Evolutionary conservation across 2,329 filamentous ascomycete species (phyloP).

Genomic region (Neofusicoccum umdonicola): DNA sequence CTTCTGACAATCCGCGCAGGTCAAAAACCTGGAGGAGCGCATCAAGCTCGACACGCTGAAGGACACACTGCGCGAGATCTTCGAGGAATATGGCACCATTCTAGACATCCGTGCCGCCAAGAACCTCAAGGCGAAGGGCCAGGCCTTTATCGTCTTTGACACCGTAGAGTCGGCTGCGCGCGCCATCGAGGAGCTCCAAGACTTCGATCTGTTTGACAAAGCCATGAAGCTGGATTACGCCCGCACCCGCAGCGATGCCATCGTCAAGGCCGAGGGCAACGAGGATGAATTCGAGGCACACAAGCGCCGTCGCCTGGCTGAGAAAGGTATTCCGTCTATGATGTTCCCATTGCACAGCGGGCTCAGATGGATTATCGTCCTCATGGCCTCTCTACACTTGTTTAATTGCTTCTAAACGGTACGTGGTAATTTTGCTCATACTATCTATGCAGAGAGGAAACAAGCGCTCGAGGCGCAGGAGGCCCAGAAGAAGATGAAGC

Average conservation of each 20-base stretch:
- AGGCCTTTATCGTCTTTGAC: conserved; percentile 93
- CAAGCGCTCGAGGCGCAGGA: conserved; percentile 79
- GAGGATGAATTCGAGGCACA: conserved; percentile 83
- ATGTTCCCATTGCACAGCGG: conserved; percentile 14
- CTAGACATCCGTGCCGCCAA: conserved; percentile 84
- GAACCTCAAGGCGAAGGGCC: conserved; percentile 88
- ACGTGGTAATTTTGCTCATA: not conserved
- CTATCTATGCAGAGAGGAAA: conserved; percentile 59
- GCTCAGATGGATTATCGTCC: conserved; percentile 12
- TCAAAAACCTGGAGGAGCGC: conserved; percentile 87
- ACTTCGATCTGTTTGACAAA: conserved; percentile 90
- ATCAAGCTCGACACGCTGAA: conserved; percentile 78
- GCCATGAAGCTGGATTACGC: conserved; percentile 83
- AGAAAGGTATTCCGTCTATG: conserved; percentile 68
- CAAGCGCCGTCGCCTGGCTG: conserved; percentile 77
- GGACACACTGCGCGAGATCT: conserved; percentile 71
- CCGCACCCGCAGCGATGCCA: conserved; percentile 81
- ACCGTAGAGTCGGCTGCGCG: conserved; percentile 71
- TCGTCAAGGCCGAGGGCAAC: conserved; percentile 69
- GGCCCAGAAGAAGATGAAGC: conserved; percentile 73
- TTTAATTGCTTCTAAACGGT: not conserved
- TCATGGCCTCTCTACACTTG: not conserved
- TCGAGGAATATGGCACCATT: conserved; percentile 83
- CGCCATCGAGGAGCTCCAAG: conserved; percentile 85
- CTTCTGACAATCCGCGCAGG: conserved; percentile 21